Conservation (phyloP, 148 eudicot species). For the Selenicereus undatus region DNA sequence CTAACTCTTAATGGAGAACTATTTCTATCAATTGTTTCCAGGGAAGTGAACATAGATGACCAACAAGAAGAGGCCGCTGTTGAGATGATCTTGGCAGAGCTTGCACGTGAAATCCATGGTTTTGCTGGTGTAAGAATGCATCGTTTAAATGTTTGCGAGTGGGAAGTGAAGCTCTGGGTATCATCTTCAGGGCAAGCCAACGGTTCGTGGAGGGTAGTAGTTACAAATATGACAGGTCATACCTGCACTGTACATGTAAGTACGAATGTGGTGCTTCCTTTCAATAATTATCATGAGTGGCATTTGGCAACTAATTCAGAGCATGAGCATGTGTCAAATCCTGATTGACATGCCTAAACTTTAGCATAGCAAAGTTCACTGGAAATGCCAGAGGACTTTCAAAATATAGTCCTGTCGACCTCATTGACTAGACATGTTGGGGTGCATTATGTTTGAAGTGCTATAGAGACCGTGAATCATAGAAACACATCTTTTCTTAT, state of each 20-base stretch:
- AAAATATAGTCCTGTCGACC: no score
- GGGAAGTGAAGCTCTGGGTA: constrained; percentile 96
- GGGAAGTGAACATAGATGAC: constrained; percentile 52
- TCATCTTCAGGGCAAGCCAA: constrained; percentile 75
- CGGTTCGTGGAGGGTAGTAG: constrained; percentile 92
- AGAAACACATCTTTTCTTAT: no score
- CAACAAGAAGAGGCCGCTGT: constrained; percentile 66
- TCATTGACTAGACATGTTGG: no score
- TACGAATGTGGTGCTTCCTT: neutral
- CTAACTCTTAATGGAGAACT: constrained; percentile 11
- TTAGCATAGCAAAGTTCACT: no score
- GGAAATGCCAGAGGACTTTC: no score
- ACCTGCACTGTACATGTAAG: constrained; percentile 94
- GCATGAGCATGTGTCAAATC: neutral
- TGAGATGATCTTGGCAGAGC: constrained; percentile 57
- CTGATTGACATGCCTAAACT: neutral
- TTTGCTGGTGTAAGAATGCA: constrained; percentile 87
- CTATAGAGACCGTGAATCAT: no score
- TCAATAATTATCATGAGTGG: neutral
- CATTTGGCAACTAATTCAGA: no score
- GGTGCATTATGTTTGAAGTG: no score
- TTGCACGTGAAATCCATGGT: constrained; percentile 72
- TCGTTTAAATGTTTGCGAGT: constrained; percentile 81
- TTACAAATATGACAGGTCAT: constrained; percentile 92
- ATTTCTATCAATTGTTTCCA: constrained; percentile 28